Evolutionary conservation across 345 rosid genomes (phyloP).

Genomic region (Gossypium rotundifolium): DNA sequence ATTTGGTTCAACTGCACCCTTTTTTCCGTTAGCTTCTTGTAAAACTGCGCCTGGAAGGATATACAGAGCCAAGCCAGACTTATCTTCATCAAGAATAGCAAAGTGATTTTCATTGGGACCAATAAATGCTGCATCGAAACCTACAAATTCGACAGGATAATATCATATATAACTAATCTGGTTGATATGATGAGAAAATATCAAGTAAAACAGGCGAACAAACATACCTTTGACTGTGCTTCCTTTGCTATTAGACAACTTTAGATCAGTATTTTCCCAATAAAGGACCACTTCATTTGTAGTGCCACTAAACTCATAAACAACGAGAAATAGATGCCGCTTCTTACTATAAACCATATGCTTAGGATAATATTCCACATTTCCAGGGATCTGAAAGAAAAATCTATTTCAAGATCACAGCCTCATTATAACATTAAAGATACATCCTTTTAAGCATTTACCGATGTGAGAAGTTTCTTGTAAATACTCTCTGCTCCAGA

Average conservation of each 20-base stretch:
- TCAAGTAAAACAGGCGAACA: background rate
- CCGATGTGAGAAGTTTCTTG: constrained; percentile 86
- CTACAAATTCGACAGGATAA: constrained; percentile 24
- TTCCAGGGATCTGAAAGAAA: constrained; percentile 69
- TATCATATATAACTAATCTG: constrained; percentile 2
- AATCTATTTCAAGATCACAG: constrained; percentile 12
- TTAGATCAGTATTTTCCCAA: constrained; percentile 77
- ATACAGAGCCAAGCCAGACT: constrained; percentile 69
- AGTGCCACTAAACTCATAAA: constrained; percentile 81
- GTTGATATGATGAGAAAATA: constrained; percentile 5
- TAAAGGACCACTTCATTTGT: constrained; percentile 82
- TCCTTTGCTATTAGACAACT: constrained; percentile 64
- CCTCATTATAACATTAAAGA: background rate
- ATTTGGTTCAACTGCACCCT: constrained; percentile 41
- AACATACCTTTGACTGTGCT: constrained; percentile 68
- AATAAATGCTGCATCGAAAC: constrained; percentile 89
- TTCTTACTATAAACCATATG: constrained; percentile 64
- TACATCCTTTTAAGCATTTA: constrained; percentile 25
- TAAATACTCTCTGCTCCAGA: constrained; percentile 72
- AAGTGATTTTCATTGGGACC: constrained; percentile 84
- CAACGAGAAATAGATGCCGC: constrained; percentile 71
- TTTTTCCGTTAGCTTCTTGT: constrained; percentile 52
- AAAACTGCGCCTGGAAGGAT: constrained; percentile 63
- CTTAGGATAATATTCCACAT: constrained; percentile 72
- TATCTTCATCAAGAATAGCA: constrained; percentile 92